phyloP scores from a whole-genome alignment of 495 filamentous ascomycete genomes.

The Tetracladium setigerum region DNA sequence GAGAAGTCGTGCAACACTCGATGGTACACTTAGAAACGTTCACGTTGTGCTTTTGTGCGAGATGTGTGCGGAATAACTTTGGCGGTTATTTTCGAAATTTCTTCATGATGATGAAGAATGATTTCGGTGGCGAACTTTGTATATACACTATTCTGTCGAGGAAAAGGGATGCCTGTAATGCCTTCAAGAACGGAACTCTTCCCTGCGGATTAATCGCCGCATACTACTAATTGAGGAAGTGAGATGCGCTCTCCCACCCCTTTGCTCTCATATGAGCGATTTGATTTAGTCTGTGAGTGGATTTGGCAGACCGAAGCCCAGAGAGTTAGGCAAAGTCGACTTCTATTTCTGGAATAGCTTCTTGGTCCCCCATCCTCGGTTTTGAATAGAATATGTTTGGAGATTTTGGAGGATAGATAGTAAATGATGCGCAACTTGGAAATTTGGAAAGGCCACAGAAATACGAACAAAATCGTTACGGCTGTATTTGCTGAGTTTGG shows the following conservation, averaged over 20 bases:
- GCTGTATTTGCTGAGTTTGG: too few relatives aligned
- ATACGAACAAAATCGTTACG: too few relatives aligned
- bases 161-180: slow-evolving; percentile 43
- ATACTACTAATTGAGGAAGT: slow-evolving; percentile 58
- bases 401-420: too few relatives aligned
- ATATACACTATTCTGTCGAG: slow-evolving; percentile 40
- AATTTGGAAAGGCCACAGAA: too few relatives aligned
- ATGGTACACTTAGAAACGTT: not conserved
- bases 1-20: not conserved
- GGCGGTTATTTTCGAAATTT: not conserved
- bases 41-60: not conserved
- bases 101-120: slow-evolving; percentile 24
- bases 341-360: too few relatives aligned
- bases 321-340: not conserved
- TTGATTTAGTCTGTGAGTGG: not conserved
- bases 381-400: too few relatives aligned
- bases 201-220: slow-evolving; percentile 53
- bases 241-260: slow-evolving; percentile 32
- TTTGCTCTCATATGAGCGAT: slow-evolving; percentile 37
- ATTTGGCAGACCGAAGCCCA: not conserved
- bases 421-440: too few relatives aligned
- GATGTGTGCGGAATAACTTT: not conserved
- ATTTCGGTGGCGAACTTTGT: slow-evolving; percentile 50
- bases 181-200: slow-evolving; percentile 47
- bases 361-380: too few relatives aligned